These are phyloP conservation scores for Neopestalotiopsis rosae DNA, from an alignment of 2,329 filamentous ascomycete genomes.

Conservation along the genomic window DNA sequence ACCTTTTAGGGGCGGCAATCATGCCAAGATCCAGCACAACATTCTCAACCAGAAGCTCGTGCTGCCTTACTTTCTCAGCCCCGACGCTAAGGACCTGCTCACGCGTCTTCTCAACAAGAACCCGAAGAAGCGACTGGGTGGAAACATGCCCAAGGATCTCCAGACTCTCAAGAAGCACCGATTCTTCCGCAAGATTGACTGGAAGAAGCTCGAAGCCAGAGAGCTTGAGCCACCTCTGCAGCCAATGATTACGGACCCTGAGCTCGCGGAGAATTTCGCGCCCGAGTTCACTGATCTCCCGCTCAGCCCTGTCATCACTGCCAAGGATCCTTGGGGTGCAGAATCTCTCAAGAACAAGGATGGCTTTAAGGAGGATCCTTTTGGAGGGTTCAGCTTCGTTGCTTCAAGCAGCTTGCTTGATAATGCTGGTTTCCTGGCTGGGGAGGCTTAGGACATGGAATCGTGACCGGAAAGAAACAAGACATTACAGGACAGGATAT, in stretches of 20 bases:
- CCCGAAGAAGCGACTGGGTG: conserved; percentile 85
- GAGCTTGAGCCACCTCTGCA: conserved; percentile 89
- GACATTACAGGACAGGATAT: background rate
- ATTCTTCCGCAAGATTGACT: conserved; percentile 97
- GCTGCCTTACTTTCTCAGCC: conserved; percentile 87
- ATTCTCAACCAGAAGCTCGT: conserved; percentile 91
- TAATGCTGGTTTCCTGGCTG: conserved; percentile 46
- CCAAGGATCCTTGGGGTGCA: conserved; percentile 47
- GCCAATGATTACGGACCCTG: conserved; percentile 93
- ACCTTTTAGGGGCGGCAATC: conserved; percentile 88
- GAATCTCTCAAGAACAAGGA: conserved; percentile 37
- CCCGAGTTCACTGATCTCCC: conserved; percentile 88
- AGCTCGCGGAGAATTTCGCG: conserved; percentile 95
- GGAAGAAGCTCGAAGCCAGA: conserved; percentile 82
- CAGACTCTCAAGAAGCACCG: conserved; percentile 86
- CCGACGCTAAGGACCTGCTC: conserved; percentile 93
- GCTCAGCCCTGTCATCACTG: conserved; percentile 72
- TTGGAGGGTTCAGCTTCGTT: conserved; percentile 70
- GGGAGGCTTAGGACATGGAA: conserved; percentile 21
- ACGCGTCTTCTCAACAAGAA: conserved; percentile 91
- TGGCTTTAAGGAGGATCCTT: conserved; percentile 58
- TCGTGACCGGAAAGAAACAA: background rate
- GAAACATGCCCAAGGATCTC: conserved; percentile 88
- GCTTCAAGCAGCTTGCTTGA: conserved; percentile 63
- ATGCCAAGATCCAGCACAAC: conserved; percentile 94